Evolutionary conservation across 768 basidiomycete genomes (phyloP).

Genomic region (Pisolithus sp.): DNA sequence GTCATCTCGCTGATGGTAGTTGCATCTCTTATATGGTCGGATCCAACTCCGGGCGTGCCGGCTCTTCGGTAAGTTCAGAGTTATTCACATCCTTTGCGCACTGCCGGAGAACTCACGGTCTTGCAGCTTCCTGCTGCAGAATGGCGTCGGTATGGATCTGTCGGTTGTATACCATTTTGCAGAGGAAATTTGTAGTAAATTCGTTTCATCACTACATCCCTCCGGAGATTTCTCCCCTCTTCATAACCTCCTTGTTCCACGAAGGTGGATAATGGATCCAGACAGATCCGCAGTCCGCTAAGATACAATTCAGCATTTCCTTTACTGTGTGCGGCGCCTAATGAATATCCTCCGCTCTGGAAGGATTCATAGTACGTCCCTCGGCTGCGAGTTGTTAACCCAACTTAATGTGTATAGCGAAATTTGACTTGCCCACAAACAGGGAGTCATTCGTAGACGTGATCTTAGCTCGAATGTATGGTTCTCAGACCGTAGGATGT

Average conservation of each 20-base stretch:
- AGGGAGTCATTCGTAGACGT: neutral
- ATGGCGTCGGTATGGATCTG: conserved; percentile 35
- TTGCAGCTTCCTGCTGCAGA: conserved; percentile 38
- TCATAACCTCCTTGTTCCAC: conserved; percentile 47
- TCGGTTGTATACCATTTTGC: conserved; percentile 44
- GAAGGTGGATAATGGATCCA: conserved; percentile 40
- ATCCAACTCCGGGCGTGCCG: neutral
- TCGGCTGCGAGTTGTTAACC: neutral
- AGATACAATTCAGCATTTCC: neutral
- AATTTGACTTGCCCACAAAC: neutral
- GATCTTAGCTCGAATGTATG: neutral
- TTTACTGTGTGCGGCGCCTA: neutral
- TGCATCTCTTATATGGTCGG: neutral
- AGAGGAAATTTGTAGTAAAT: conserved; percentile 40
- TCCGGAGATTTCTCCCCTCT: conserved; percentile 12
- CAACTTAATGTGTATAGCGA: neutral
- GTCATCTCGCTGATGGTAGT: too few relatives aligned
- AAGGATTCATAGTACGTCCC: neutral
- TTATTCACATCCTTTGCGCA: neutral
- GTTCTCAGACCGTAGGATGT: neutral
- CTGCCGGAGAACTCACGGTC: neutral
- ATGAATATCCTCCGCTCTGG: neutral
- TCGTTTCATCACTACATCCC: conserved; percentile 29
- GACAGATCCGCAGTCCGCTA: conserved; percentile 10
- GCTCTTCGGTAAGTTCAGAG: neutral